A percentile compares a stretch with the other conserved stretches of the same genome.
These are phyloP conservation scores for Infundibulicybe gibba DNA, from an alignment of 768 basidiomycete genomes.

Conservation along the genomic window DNA sequence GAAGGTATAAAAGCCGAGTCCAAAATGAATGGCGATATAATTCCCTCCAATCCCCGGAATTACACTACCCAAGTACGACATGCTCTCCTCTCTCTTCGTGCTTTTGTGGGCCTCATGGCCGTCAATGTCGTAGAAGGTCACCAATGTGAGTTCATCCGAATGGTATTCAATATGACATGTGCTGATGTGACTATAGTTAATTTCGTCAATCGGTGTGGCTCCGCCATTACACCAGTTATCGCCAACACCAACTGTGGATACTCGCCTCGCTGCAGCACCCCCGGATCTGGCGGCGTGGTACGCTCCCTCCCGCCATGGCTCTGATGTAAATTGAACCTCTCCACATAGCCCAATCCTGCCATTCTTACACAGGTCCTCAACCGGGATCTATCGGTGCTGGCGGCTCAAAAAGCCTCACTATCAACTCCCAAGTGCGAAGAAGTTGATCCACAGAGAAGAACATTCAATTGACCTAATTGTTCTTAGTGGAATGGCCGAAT, in stretches of 20 bases:
- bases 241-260: slow-evolving; percentile 36
- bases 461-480: neutral
- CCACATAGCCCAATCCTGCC: slow-evolving; percentile 21
- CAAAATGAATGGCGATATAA: too few relatives aligned
- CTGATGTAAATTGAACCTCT: neutral
- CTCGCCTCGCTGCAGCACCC: slow-evolving; percentile 31
- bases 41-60: too few relatives aligned
- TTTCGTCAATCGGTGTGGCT: slow-evolving; percentile 29
- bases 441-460: neutral
- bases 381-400: slow-evolving; percentile 22
- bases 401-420: slow-evolving; percentile 20
- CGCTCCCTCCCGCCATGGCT: slow-evolving; percentile 1
- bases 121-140: too few relatives aligned
- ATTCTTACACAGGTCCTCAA: slow-evolving; percentile 31
- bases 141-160: too few relatives aligned
- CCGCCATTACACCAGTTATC: slow-evolving; percentile 26
- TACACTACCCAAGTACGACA: too few relatives aligned
- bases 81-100: too few relatives aligned
- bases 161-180: too few relatives aligned
- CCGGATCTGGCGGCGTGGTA: slow-evolving; percentile 29
- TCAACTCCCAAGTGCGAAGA: slow-evolving; percentile 21
- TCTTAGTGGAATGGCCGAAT: slow-evolving; percentile 38
- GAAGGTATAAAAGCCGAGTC: too few relatives aligned
- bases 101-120: too few relatives aligned
- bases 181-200: slow-evolving; percentile 17